Conservation (phyloP, 108 stramenopile species). For the Conticribra weissflogii region DNA sequence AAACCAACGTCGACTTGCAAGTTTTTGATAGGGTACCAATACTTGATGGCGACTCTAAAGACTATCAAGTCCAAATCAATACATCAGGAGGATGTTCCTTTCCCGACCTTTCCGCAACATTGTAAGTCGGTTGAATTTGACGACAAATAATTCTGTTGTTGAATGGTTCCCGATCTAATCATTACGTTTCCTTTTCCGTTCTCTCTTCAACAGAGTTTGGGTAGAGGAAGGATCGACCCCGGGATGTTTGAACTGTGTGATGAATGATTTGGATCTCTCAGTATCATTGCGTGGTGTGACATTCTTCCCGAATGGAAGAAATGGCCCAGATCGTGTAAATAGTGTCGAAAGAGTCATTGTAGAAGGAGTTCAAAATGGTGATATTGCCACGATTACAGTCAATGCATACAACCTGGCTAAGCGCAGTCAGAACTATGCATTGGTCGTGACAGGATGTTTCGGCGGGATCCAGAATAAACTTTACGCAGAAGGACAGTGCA, state of each 20-base stretch:
- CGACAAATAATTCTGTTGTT: background rate
- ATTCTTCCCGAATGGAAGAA: constrained; percentile 56
- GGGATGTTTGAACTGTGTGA: constrained; percentile 23
- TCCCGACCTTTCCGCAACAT: constrained; percentile 22
- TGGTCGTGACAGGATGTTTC: constrained; percentile 48
- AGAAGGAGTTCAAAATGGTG: constrained; percentile 21
- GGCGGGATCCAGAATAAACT: constrained; percentile 36
- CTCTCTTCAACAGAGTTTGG: constrained; percentile 14
- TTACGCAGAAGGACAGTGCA: constrained; percentile 14
- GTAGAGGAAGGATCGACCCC: constrained; percentile 17
- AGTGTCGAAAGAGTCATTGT: constrained; percentile 54
- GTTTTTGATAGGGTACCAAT: constrained; percentile 25
- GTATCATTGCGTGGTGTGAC: constrained; percentile 26
- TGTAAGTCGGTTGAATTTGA: background rate
- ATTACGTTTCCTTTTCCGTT: background rate
- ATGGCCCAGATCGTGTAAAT: constrained; percentile 46
- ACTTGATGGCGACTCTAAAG: constrained; percentile 15
- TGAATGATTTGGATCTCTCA: constrained; percentile 39
- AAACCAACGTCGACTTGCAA: constrained; percentile 34
- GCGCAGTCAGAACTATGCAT: constrained; percentile 16
- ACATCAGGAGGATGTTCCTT: constrained; percentile 20
- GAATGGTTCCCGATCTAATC: background rate
- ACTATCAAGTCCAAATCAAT: constrained; percentile 26
- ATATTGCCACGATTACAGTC: constrained; percentile 34
- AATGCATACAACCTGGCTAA: constrained; percentile 30